Percentiles rank a stretch among this genome's conserved stretches.
These are phyloP conservation scores for Colletotrichum shisoi DNA, from an alignment of 2,329 filamentous ascomycete species.

Conservation along the genomic window DNA sequence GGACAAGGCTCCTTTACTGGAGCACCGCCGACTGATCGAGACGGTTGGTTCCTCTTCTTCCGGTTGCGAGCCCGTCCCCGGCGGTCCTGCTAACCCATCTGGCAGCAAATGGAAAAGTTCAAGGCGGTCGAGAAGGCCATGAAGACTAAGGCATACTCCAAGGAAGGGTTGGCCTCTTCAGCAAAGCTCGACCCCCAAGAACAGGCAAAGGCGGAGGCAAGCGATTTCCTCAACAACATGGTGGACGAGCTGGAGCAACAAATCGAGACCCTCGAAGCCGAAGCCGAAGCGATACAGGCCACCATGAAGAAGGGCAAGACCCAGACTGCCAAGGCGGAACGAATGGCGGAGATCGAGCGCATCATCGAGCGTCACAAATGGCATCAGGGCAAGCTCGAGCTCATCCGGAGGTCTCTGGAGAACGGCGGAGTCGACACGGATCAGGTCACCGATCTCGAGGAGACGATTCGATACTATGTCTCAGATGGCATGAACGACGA, in stretches of 20 bases:
- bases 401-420: slow-evolving; percentile 87
- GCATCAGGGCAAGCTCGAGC: slow-evolving; percentile 91
- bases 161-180: slow-evolving; percentile 91
- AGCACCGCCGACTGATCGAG: slow-evolving; percentile 95
- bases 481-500: slow-evolving; percentile 87
- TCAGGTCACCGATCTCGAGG: slow-evolving; percentile 86
- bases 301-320: slow-evolving; percentile 96
- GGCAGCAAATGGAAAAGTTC: slow-evolving; percentile 98
- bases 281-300: slow-evolving; percentile 84
- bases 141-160: slow-evolving; percentile 99
- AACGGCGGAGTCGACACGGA: slow-evolving; percentile 90
- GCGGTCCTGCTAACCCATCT: slow-evolving; percentile 35
- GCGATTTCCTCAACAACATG: slow-evolving; percentile 84
- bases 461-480: slow-evolving; percentile 94
- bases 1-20: slow-evolving; percentile 94
- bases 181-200: slow-evolving; percentile 97
- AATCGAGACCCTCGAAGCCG: slow-evolving; percentile 90
- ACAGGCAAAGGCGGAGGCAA: slow-evolving; percentile 87
- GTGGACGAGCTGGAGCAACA: slow-evolving; percentile 94
- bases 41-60: slow-evolving; percentile 69
- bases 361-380: slow-evolving; percentile 93
- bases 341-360: slow-evolving; percentile 84
- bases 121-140: slow-evolving; percentile 99
- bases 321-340: slow-evolving; percentile 81
- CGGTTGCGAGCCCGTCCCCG: slow-evolving; percentile 37